Base-by-base conservation (phyloP, 1,284 basidiomycete species). In the Ganoderma multipileum region DNA sequence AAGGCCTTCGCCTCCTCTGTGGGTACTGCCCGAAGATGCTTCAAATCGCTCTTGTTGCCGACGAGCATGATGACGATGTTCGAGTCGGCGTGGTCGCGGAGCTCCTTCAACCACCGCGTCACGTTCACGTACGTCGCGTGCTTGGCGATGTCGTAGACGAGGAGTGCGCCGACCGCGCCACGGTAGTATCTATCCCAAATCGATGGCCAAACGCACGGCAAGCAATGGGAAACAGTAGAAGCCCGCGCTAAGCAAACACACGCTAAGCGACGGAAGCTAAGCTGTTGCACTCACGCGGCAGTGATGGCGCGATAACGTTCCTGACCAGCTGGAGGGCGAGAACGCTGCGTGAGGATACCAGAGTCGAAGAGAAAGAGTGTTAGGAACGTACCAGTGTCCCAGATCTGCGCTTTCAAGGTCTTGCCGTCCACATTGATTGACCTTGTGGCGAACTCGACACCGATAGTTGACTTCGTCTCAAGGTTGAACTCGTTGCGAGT, bases 401-500 rank as follows among this genome's bases (percentile, higher is more conserved):
- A 99, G 77, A 99, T 99, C 84, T 99, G 97, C 38, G 97, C 97
- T 84, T 99, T 99, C 77, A 99, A 89, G 6, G 93, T 98, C 91
- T 99, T 99, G 57, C 91, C 90, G 81, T 99, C 97, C 20, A 99
- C 95, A 73, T 89, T 93, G 81, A 97, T 96, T 61, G 95, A 96
- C 77, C 98, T 90, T 61, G 97, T 99, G 11, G 97, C 97, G 79
- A 99, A 99, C 83, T 99, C 98, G 77, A 99, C 98, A 69, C 97
- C 97, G 81, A 99, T 99, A 28, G 97, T 99, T 71, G 96, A 98
- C 85, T 99, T 99, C 70, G 95, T 97, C 80, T 99, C 97, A 78
- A 98, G 89, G 85, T 97, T 98, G 90, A 99, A 99, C 84, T 99
- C 97, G 81, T 99, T 99, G 75, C 97, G 91, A 73, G 97, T 99